Evolutionary conservation across 140 eudicot genomes (phyloP).

Genomic region (Ambrosia hybrid): DNA sequence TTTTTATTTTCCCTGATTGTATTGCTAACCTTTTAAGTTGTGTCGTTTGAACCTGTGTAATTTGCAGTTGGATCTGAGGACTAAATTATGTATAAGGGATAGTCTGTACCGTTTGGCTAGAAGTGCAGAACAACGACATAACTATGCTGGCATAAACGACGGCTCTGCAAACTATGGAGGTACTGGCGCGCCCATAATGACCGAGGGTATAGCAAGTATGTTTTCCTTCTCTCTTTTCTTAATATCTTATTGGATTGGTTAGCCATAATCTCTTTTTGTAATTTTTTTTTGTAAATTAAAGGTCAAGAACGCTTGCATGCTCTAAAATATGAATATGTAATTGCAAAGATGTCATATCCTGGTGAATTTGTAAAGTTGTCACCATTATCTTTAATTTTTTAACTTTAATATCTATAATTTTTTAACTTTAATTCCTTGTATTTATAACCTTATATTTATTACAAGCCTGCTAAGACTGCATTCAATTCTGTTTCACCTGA

Average conservation of each 20-base stretch:
- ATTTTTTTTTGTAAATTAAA: no score
- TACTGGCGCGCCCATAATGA: conserved; percentile 36
- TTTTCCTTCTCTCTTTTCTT: conserved; percentile 16
- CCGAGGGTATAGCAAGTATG: conserved; percentile 63
- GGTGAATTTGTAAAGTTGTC: neutral
- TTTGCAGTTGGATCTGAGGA: conserved; percentile 82
- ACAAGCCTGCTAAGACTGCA: conserved; percentile 6
- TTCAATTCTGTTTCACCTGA: neutral
- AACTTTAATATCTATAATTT: neutral
- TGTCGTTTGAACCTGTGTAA: conserved; percentile 27
- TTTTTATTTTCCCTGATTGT: neutral
- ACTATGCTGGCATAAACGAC: conserved; percentile 40
- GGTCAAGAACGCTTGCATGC: no score
- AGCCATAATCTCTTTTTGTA: neutral
- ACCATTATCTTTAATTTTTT: neutral
- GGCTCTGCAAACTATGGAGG: conserved; percentile 37
- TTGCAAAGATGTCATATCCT: neutral
- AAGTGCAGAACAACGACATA: conserved; percentile 90
- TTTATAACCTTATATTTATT: neutral
- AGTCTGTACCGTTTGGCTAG: conserved; percentile 90
- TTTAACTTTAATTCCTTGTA: neutral
- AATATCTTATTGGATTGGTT: neutral
- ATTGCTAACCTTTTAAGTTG: conserved; percentile 10
- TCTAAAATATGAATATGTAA: no score
- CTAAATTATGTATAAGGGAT: conserved; percentile 86